These are phyloP conservation scores for Penicillium sclerotiorum DNA, from an alignment of 2,329 filamentous ascomycete species.

Conservation along the genomic window DNA sequence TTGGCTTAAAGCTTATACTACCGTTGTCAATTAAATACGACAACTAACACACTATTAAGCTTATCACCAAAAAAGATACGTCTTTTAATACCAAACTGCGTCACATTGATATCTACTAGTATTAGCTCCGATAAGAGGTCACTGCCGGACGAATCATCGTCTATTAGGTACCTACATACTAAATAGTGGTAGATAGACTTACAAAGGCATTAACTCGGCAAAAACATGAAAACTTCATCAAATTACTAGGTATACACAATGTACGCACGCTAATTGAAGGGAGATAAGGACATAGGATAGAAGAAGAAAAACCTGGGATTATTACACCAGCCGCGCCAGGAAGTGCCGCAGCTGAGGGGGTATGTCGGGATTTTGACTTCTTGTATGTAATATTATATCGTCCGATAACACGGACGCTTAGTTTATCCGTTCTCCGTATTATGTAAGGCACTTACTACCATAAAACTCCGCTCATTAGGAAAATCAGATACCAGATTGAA, in stretches of 20 bases:
- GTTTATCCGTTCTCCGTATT: too few relatives aligned
- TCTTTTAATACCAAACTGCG: constrained; percentile 4
- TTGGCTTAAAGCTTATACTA: constrained; percentile 8
- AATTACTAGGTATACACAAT: neutral
- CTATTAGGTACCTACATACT: neutral
- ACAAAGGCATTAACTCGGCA: constrained; percentile 4
- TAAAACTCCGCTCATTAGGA: too few relatives aligned
- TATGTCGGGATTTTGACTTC: too few relatives aligned
- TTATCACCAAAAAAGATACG: constrained; percentile 4
- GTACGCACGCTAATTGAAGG: neutral
- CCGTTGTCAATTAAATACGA: constrained; percentile 10
- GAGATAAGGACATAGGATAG: too few relatives aligned
- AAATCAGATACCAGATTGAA: too few relatives aligned
- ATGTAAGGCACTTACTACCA: too few relatives aligned
- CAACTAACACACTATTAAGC: constrained; percentile 13
- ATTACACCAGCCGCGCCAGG: too few relatives aligned
- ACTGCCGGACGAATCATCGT: neutral
- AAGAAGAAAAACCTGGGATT: too few relatives aligned
- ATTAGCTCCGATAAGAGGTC: constrained; percentile 27
- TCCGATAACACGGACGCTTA: too few relatives aligned
- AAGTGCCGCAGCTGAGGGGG: too few relatives aligned
- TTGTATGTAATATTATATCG: too few relatives aligned
- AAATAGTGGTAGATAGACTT: constrained; percentile 5
- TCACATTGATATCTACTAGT: constrained; percentile 25
- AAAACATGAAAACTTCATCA: constrained; percentile 1